Conservation (phyloP, 768 basidiomycete genomes). For the Botryobasidium botryosum region DNA sequence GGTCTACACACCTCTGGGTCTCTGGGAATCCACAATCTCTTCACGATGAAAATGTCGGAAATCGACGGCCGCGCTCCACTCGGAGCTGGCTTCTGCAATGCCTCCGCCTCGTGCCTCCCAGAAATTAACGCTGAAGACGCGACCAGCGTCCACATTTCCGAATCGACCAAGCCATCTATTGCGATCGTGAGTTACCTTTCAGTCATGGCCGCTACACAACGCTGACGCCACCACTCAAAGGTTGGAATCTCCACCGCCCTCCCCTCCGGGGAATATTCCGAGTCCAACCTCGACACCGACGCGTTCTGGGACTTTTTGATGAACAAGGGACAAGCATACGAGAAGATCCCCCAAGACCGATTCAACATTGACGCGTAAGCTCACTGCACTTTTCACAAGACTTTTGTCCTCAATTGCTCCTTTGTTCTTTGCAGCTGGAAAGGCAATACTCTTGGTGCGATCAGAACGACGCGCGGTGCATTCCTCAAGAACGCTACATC, state of each 20-base stretch:
- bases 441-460: conserved; percentile 17
- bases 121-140: too few species aligned
- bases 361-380: conserved; percentile 23
- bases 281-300: conserved; percentile 22
- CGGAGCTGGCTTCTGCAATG: too few species aligned
- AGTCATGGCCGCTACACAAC: too few species aligned
- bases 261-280: conserved; percentile 20
- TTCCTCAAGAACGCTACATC: conserved; percentile 24
- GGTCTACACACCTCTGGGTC: too few species aligned
- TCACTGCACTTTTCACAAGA: neutral
- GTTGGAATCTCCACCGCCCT: conserved; percentile 25
- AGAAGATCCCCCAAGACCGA: conserved; percentile 19
- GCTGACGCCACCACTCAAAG: too few species aligned
- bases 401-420: neutral
- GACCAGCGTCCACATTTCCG: too few species aligned
- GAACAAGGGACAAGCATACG: conserved; percentile 19
- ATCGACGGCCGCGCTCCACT: too few species aligned
- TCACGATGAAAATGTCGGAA: too few species aligned
- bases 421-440: conserved; percentile 14
- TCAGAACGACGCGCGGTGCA: conserved; percentile 19
- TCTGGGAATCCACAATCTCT: too few species aligned
- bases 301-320: conserved; percentile 25
- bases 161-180: too few species aligned
- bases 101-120: too few species aligned
- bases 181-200: too few species aligned